phyloP scores from a whole-genome alignment of 805 yeast genomes.

The Yarrowia sp. region DNA sequence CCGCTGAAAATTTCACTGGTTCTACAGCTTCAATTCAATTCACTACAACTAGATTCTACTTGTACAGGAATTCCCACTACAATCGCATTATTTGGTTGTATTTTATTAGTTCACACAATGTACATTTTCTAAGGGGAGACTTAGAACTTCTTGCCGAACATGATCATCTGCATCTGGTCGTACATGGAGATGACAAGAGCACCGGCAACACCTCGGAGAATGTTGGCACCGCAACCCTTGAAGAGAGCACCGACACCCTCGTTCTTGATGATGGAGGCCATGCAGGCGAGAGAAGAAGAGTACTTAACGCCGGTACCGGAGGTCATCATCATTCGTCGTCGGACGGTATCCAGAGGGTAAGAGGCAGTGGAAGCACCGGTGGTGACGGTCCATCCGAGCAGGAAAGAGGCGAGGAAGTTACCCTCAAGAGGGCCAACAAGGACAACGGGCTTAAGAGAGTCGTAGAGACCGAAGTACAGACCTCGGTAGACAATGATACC shows the following conservation, averaged over 20 bases:
- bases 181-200: conserved; percentile 98
- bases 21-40: no score
- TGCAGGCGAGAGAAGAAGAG: conserved; percentile 93
- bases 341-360: conserved; percentile 98
- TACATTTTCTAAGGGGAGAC: conserved; percentile 16
- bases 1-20: not conserved
- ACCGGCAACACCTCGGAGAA: conserved; percentile 99
- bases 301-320: conserved; percentile 98
- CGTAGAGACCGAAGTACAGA: conserved; percentile 97
- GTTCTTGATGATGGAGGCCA: conserved; percentile 88
- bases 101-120: conserved; percentile 35
- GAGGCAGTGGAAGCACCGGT: conserved; percentile 99
- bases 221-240: conserved; percentile 99
- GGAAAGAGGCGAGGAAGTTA: conserved; percentile 92
- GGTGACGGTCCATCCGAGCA: conserved; percentile 97
- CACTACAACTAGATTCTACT: no score
- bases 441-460: conserved; percentile 93
- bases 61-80: no score
- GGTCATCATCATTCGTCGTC: conserved; percentile 99
- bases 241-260: conserved; percentile 93
- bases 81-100: not conserved
- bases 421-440: conserved; percentile 94
- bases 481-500: conserved; percentile 99
- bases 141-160: conserved; percentile 92
- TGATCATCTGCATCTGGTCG: conserved; percentile 93